Base-by-base conservation (phyloP, 2,329 filamentous ascomycete genomes). In the Didymosphaeria variabile region DNA sequence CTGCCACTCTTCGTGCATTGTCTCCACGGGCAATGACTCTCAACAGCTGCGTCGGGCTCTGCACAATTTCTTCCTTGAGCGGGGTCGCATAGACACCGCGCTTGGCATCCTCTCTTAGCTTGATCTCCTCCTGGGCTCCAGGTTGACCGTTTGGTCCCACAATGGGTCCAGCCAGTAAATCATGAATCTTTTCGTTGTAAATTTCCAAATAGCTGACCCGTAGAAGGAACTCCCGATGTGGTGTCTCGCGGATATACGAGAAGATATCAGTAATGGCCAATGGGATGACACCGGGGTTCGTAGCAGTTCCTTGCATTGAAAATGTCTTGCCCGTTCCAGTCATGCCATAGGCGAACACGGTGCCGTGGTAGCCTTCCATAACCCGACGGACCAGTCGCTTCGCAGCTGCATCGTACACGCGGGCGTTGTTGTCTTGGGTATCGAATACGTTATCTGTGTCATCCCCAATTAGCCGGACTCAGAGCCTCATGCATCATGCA, bases 281-380 rank as follows among this genome's bases (percentile, higher is more conserved):
- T 7, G 95, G 95, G 58, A 99, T 99, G 31, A 99, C 95, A 81
- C 95, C 95, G 1, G 95, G 95, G 42, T 93, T 97, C 2, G 92
- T 92, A 49, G 94, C 93, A 12, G 95, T 99, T 70, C 95, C 95
- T 82, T 99, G 95, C 95, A 99, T 99, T 42, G 94, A 98, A 78
- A 98, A 99, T 0, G 95, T 99, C 82, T 99, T 99, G 69, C 95
- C 95, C 0, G 95, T 98, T 64, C 95, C 95, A 4, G 95, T 99
- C 94, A 98, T 98, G 74, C 95, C 95, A 77, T 99, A 99, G 19
- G 94, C 94, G 77, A 99, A 98, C 26, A 99, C 95, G 0, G 95
- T 99, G 61, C 94, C 95, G 73, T 98, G 94, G 77, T 98, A 99
- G 45, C 95, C 95, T 82, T 99, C 95, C 95, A 99, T 99, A 53